These are phyloP conservation scores for Fusarium marasasianum DNA, from an alignment of 2,329 filamentous ascomycete genomes.

Conservation along the genomic window DNA sequence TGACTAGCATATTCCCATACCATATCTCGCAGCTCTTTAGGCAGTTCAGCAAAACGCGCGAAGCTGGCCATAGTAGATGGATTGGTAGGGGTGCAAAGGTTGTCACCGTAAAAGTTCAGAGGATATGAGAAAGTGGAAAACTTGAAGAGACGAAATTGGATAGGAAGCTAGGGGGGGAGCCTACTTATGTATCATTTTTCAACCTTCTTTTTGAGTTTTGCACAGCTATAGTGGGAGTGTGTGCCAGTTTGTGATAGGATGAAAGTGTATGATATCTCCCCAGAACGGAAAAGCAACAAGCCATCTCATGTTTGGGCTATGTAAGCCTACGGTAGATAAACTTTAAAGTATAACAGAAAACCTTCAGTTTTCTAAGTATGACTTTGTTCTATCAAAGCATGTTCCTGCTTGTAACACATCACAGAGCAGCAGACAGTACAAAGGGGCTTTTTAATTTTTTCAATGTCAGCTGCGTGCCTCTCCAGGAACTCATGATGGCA, in stretches of 20 bases:
- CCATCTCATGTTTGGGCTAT: neutral
- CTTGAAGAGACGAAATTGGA: neutral
- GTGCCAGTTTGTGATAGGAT: neutral
- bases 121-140: neutral
- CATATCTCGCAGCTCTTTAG: constrained; percentile 1
- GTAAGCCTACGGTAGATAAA: neutral
- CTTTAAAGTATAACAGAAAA: neutral
- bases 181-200: too few species aligned
- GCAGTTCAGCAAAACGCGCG: too few species aligned
- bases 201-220: too few species aligned
- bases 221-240: rapidly evolving
- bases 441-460: neutral
- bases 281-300: neutral
- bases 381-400: neutral
- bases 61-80: too few species aligned
- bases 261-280: neutral
- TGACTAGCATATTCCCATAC: neutral
- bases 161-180: too few species aligned
- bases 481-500: too few species aligned
- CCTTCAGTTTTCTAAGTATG: too few species aligned
- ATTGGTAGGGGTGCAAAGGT: too few species aligned
- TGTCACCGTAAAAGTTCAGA: neutral
- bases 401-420: neutral
- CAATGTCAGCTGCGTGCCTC: neutral
- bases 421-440: too few species aligned